Evolutionary conservation across 208 protist genomes (phyloP).

Genomic region (Crithidia expoeki): DNA sequence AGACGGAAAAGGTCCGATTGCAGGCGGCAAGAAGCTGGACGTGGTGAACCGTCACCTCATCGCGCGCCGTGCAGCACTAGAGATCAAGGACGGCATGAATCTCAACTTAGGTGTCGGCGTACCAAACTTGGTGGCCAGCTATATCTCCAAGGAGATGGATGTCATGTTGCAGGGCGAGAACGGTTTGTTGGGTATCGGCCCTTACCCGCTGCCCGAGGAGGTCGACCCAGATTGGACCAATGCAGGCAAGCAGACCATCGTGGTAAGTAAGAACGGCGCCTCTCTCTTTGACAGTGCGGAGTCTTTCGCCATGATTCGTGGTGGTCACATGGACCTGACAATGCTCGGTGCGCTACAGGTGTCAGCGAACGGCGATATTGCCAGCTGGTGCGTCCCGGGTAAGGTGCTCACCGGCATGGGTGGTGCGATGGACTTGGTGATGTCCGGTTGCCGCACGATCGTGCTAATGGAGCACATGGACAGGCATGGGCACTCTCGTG

Average conservation of each 20-base stretch:
- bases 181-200: conserved; percentile 89
- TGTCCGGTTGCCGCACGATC: conserved; percentile 78
- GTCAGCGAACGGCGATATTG: conserved; percentile 88
- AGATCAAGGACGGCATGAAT: conserved; percentile 94
- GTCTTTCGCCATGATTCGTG: conserved; percentile 95
- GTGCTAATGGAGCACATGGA: conserved; percentile 95
- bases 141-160: conserved; percentile 65
- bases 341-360: conserved; percentile 95
- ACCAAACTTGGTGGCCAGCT: conserved; percentile 92
- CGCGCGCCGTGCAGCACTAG: conserved; percentile 90
- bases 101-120: conserved; percentile 96
- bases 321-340: conserved; percentile 92
- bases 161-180: conserved; percentile 91
- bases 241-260: conserved; percentile 96
- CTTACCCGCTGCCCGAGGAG: conserved; percentile 67
- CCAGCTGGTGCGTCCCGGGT: conserved; percentile 96
- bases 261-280: conserved; percentile 65
- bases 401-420: conserved; percentile 96
- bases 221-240: conserved; percentile 95
- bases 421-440: conserved; percentile 94
- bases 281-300: conserved; percentile 79
- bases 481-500: conserved; percentile 80
- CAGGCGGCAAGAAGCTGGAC: conserved; percentile 15
- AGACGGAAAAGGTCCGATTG: conserved; percentile 5
- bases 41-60: conserved; percentile 67